Conservation (phyloP, 2,329 filamentous ascomycete species). For the Penicillium sp. region DNA sequence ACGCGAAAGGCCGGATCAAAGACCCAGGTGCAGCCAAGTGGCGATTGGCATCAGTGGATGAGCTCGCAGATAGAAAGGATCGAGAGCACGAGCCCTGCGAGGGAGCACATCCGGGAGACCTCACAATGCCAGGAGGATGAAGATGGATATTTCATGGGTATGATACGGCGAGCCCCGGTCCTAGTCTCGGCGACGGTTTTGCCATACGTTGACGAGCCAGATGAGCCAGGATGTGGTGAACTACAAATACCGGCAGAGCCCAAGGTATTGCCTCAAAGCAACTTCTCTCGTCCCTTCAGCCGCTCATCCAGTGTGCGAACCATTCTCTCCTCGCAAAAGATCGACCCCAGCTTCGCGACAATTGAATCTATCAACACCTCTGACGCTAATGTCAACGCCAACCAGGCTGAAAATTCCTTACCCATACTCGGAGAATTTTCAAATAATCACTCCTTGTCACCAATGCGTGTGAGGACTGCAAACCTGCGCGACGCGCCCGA, state of each 20-base stretch:
- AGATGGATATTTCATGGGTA: conserved; percentile 14
- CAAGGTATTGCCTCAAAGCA: conserved; percentile 23
- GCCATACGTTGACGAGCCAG: neutral
- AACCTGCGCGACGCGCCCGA: conserved; percentile 25
- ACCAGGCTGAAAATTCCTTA: neutral
- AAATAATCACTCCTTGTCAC: conserved; percentile 14
- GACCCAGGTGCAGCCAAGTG: conserved; percentile 22
- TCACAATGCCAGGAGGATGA: conserved; percentile 36
- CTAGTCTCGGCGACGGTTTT: neutral
- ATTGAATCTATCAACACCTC: neutral
- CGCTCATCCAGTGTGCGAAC: conserved; percentile 33
- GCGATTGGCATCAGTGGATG: conserved; percentile 42
- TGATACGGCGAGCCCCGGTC: conserved; percentile 6
- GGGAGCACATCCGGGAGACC: conserved; percentile 40
- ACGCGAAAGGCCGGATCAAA: conserved; percentile 14
- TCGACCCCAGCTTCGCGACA: neutral
- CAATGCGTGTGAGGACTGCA: conserved; percentile 24
- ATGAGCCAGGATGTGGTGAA: neutral
- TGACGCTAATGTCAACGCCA: neutral
- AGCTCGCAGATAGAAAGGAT: conserved; percentile 36
- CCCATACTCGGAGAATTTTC: neutral
- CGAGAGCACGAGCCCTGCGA: conserved; percentile 24
- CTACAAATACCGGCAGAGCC: neutral
- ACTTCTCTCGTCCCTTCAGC: conserved; percentile 40
- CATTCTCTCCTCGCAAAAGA: conserved; percentile 14